Conservation (phyloP, 345 rosid genomes). For the Hevea brasiliensis region DNA sequence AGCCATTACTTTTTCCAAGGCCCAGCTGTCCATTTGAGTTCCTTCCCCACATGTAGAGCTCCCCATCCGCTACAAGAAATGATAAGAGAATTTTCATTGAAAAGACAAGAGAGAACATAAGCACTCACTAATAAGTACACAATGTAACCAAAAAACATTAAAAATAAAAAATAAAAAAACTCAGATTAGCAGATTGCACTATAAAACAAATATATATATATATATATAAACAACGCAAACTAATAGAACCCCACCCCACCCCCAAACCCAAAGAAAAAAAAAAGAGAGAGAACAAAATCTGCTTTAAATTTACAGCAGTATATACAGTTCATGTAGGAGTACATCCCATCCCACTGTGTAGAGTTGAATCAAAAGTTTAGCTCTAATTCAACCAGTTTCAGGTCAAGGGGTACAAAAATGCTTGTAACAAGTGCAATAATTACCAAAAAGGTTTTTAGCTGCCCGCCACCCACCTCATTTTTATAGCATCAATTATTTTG, state of each 20-base stretch:
- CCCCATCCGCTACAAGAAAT: slow-evolving; percentile 66
- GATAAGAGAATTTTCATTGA: background rate
- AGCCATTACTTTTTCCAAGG: slow-evolving; percentile 74
- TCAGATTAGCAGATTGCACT: background rate
- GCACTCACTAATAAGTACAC: background rate
- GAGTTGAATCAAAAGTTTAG: too few relatives aligned
- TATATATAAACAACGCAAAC: too few relatives aligned
- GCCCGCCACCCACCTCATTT: background rate
- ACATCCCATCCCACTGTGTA: too few relatives aligned
- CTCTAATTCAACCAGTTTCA: too few relatives aligned
- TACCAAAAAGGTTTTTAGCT: background rate
- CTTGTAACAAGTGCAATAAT: background rate
- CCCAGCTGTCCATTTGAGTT: slow-evolving; percentile 96
- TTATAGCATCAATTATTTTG: background rate
- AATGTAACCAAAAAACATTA: background rate
- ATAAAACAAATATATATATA: too few relatives aligned
- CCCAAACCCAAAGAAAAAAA: too few relatives aligned
- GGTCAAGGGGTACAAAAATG: background rate
- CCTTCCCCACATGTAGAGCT: slow-evolving; percentile 90
- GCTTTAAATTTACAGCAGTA: too few relatives aligned
- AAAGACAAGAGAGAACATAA: slow-evolving; percentile 10
- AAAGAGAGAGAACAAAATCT: too few relatives aligned
- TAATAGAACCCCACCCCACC: too few relatives aligned
- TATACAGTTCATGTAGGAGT: too few relatives aligned
- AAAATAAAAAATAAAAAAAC: background rate